A percentile compares a stretch with the other conserved stretches of the same genome.
Conservation (phyloP, 768 basidiomycete genomes). For the Floccularia luteovirens region DNA sequence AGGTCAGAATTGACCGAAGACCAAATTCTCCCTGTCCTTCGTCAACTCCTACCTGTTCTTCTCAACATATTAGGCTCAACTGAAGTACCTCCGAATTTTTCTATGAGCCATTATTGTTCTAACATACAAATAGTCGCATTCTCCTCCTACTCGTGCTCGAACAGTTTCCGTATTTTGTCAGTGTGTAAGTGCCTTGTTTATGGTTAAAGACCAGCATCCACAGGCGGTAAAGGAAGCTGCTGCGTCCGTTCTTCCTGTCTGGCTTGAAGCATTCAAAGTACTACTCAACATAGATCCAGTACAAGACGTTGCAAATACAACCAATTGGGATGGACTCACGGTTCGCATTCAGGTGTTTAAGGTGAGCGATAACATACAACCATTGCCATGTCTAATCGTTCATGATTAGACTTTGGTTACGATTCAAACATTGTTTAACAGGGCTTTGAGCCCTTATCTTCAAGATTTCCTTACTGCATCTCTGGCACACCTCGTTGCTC, state of each 20-base stretch:
- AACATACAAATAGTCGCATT: slow-evolving; percentile 42
- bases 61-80: slow-evolving; percentile 70
- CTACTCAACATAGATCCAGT: slow-evolving; percentile 60
- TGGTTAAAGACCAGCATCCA: slow-evolving; percentile 92
- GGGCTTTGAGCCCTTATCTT: slow-evolving; percentile 57
- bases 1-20: slow-evolving; percentile 91
- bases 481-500: slow-evolving; percentile 48
- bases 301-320: slow-evolving; percentile 47
- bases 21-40: slow-evolving; percentile 88
- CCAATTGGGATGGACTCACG: slow-evolving; percentile 76
- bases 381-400: not conserved
- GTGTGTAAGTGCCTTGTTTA: slow-evolving; percentile 83
- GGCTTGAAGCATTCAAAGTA: slow-evolving; percentile 87
- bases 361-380: slow-evolving; percentile 29
- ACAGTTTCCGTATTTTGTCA: slow-evolving; percentile 87
- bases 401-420: slow-evolving; percentile 62
- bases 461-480: slow-evolving; percentile 50
- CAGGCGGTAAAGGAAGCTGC: slow-evolving; percentile 79
- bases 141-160: slow-evolving; percentile 75
- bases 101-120: slow-evolving; percentile 2
- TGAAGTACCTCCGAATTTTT: slow-evolving; percentile 42
- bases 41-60: slow-evolving; percentile 81
- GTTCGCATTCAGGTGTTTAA: slow-evolving; percentile 82
- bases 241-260: slow-evolving; percentile 74
- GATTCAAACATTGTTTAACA: slow-evolving; percentile 78